Percentiles rank a stretch among this genome's conserved stretches.
Conservation (phyloP, 768 basidiomycete species). For the Gymnopilus dilepis region DNA sequence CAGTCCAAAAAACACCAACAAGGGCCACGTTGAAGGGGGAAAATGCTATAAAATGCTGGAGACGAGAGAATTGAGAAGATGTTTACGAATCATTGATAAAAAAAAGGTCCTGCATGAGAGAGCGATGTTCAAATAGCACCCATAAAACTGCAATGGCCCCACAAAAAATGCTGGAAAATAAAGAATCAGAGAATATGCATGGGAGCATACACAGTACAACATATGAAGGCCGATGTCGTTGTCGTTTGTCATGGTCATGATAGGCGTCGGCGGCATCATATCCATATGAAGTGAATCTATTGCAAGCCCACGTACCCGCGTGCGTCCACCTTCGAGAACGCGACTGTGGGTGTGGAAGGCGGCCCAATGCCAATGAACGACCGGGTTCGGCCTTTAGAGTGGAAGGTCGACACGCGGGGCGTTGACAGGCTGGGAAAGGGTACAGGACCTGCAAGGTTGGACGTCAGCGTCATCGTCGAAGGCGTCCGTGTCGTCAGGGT, state of each 20-base stretch:
- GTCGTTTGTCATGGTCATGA: conserved; percentile 17
- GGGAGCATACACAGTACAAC: conserved; percentile 16
- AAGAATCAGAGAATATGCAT: conserved; percentile 15
- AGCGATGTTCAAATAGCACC: conserved; percentile 8
- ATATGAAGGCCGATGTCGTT: conserved; percentile 7
- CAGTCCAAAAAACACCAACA: conserved; percentile 24
- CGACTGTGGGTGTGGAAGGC: conserved; percentile 78
- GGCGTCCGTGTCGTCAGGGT: conserved; percentile 64
- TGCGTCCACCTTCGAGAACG: conserved; percentile 83
- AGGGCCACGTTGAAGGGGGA: conserved; percentile 1
- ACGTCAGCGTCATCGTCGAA: conserved; percentile 82
- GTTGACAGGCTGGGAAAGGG: conserved; percentile 66
- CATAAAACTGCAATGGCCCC: conserved; percentile 6
- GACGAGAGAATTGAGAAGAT: conserved; percentile 11
- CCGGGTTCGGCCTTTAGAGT: conserved; percentile 66
- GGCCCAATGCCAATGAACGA: conserved; percentile 76
- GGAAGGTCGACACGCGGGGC: conserved; percentile 74
- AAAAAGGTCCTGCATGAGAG: conserved; percentile 25
- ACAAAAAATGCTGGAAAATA: conserved; percentile 14
- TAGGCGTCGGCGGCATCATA: conserved; percentile 12
- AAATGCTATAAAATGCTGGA: conserved; percentile 14
- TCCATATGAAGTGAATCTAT: conserved; percentile 19
- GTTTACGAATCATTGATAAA: conserved; percentile 15
- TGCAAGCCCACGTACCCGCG: conserved; percentile 76
- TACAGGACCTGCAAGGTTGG: conserved; percentile 52